Percentiles rank a stretch among this genome's conserved stretches.
Evolutionary conservation across 352 stramenopile species (phyloP).

Genomic region (Phytophthora sojae): DNA sequence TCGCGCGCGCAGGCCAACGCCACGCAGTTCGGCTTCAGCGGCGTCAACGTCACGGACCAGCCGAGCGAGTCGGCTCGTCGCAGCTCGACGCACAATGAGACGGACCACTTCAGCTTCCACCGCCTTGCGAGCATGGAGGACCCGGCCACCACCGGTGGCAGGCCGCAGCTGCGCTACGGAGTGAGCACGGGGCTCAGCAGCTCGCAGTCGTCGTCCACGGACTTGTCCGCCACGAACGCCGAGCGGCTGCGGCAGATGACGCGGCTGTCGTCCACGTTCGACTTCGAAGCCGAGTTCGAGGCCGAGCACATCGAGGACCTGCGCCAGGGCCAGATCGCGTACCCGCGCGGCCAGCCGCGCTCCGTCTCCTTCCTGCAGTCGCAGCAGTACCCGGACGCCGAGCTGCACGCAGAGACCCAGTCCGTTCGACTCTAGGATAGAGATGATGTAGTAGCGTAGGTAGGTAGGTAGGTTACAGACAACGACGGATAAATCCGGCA

Average conservation of each 20-base stretch:
- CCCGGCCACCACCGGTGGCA: too few relatives aligned
- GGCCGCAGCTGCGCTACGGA: constrained; percentile 14
- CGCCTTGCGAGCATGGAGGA: constrained; percentile 38
- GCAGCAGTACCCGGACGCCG: constrained; percentile 72
- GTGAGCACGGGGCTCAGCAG: constrained; percentile 40
- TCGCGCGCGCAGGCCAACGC: constrained; percentile 39
- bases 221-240: constrained; percentile 23
- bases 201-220: constrained; percentile 31
- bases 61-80: constrained; percentile 8
- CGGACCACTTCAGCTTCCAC: constrained; percentile 40
- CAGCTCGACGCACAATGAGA: constrained; percentile 5
- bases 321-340: constrained; percentile 56
- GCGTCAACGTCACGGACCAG: constrained; percentile 7
- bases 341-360: constrained; percentile 60
- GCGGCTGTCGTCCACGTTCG: constrained; percentile 55
- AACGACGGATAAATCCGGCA: too few relatives aligned
- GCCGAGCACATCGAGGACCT: constrained; percentile 52
- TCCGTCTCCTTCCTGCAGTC: constrained; percentile 81
- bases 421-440: constrained; percentile 48
- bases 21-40: constrained; percentile 44
- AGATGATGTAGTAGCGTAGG: constrained; percentile 1
- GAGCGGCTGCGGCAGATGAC: constrained; percentile 19
- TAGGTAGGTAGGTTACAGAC: not conserved
- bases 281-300: constrained; percentile 64
- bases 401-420: constrained; percentile 71